Conservation (phyloP, 2,329 filamentous ascomycete species). For the Domatiomyces globalis region DNA sequence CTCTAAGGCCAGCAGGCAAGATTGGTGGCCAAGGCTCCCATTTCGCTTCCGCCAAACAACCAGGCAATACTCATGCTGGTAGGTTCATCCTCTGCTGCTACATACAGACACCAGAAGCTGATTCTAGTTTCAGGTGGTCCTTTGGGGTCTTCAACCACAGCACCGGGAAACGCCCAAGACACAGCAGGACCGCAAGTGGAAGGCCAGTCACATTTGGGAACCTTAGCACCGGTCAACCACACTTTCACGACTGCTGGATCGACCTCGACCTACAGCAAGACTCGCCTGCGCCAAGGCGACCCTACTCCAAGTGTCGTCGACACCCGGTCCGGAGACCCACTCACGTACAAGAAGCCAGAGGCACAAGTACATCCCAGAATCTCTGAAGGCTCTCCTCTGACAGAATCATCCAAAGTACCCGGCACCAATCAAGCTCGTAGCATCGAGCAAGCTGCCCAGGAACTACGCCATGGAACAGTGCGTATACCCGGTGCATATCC, state of each 20-base stretch:
- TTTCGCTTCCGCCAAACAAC: constrained; percentile 3
- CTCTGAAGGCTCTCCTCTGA: not conserved
- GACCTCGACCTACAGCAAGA: constrained; percentile 15
- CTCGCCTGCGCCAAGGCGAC: constrained; percentile 11
- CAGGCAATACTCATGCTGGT: not conserved
- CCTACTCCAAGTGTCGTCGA: constrained; percentile 10
- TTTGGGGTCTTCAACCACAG: not conserved
- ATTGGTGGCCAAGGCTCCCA: constrained; percentile 15
- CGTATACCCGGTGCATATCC: not conserved
- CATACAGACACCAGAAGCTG: not conserved
- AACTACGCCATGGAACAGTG: not conserved
- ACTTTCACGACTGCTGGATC: constrained; percentile 9
- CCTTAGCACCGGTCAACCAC: not conserved
- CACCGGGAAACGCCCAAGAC: not conserved
- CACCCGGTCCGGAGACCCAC: constrained; percentile 11
- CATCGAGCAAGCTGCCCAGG: not conserved
- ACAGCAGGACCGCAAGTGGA: not conserved
- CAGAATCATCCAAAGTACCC: not conserved
- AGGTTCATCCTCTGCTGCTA: not conserved
- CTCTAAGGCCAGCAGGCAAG: constrained; percentile 1
- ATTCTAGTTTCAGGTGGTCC: not conserved
- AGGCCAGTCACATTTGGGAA: not conserved
- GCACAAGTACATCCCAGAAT: not conserved
- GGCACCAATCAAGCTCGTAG: not conserved
- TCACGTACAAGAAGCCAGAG: constrained; percentile 14